Conservation (phyloP, 805 yeast genomes). For the Wickerhamomyces ciferrii region DNA sequence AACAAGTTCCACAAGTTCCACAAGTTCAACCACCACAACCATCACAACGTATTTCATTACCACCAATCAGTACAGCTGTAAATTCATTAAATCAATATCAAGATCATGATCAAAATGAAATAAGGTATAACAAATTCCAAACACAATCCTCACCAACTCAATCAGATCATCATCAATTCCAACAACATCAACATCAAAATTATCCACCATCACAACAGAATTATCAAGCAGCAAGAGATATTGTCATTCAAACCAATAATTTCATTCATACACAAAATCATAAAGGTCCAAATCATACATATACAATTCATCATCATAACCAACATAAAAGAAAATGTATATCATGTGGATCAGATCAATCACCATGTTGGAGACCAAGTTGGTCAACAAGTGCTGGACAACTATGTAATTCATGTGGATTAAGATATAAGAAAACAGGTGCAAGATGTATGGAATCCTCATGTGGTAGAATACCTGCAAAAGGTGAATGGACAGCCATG, state of each 20-base stretch:
- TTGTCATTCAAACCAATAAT: constrained; percentile 10
- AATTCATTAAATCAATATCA: background rate
- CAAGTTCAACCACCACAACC: background rate
- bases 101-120: background rate
- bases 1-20: too few relatives aligned
- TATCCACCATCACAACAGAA: constrained; percentile 4
- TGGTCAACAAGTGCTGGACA: constrained; percentile 94
- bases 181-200: constrained; percentile 2
- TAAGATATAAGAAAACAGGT: constrained; percentile 89
- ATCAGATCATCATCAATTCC: background rate
- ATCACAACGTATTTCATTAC: background rate
- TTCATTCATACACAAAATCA: constrained; percentile 23
- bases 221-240: constrained; percentile 6
- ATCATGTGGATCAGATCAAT: constrained; percentile 84
- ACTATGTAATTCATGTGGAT: constrained; percentile 93
- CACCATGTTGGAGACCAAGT: constrained; percentile 98
- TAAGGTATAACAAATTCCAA: background rate
- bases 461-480: constrained; percentile 91
- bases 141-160: background rate
- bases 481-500: constrained; percentile 92
- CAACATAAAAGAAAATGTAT: constrained; percentile 57
- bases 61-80: background rate
- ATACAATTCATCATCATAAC: constrained; percentile 22
- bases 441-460: constrained; percentile 75
- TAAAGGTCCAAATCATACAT: constrained; percentile 22